Percentiles rank a stretch among this genome's conserved stretches.
These are phyloP conservation scores for Geosmithia flava DNA, from an alignment of 2,329 filamentous ascomycete genomes.

Conservation along the genomic window DNA sequence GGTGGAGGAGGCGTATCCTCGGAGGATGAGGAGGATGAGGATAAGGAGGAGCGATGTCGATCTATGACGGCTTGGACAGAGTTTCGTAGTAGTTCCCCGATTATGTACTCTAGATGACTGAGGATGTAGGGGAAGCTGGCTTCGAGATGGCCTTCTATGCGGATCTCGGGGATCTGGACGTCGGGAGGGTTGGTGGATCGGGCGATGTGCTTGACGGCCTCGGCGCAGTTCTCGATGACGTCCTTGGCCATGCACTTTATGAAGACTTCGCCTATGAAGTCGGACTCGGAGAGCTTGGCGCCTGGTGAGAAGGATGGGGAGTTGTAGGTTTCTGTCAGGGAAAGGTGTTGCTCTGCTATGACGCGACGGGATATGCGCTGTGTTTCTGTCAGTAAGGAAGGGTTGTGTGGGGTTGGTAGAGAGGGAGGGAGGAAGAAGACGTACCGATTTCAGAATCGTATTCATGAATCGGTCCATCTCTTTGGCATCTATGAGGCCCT, in stretches of 20 bases:
- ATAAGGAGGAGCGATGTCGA: constrained; percentile 36
- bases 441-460: constrained; percentile 75
- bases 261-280: constrained; percentile 93
- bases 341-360: constrained; percentile 94
- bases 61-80: constrained; percentile 89
- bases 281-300: constrained; percentile 57
- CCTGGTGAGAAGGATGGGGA: constrained; percentile 81
- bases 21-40: constrained; percentile 16
- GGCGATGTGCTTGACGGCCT: constrained; percentile 62
- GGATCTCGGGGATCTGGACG: constrained; percentile 66
- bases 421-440: too few relatives aligned
- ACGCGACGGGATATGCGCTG: constrained; percentile 89
- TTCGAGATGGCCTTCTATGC: constrained; percentile 70
- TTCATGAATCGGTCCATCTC: constrained; percentile 94
- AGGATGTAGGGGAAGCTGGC: constrained; percentile 95
- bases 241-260: constrained; percentile 85
- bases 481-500: constrained; percentile 65
- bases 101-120: constrained; percentile 91
- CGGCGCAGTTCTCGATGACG: constrained; percentile 73
- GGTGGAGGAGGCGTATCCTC: constrained; percentile 7
- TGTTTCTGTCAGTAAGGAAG: too few relatives aligned
- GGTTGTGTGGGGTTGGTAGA: too few relatives aligned
- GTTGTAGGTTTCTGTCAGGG: constrained; percentile 87
- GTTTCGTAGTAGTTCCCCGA: constrained; percentile 89
- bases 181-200: constrained; percentile 61